A percentile compares a stretch with the other conserved stretches of the same genome.
Conservation (phyloP, 169 alveolate species). For the Babesia bovis region DNA sequence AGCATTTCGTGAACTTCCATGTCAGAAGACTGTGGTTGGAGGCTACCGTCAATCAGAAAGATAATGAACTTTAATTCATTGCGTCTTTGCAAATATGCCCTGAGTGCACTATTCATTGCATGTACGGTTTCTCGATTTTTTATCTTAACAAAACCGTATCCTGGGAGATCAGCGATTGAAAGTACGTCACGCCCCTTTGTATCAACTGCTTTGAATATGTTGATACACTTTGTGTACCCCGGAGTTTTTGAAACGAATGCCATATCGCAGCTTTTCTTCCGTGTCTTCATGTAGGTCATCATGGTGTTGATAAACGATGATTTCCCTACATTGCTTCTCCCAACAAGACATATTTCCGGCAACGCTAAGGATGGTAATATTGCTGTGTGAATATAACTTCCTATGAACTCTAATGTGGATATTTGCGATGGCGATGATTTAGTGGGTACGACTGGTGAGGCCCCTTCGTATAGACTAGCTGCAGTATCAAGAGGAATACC, state of each 20-base stretch:
- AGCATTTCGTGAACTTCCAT: slow-evolving; percentile 29
- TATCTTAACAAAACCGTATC: slow-evolving; percentile 57
- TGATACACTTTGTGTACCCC: slow-evolving; percentile 66
- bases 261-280: slow-evolving; percentile 44
- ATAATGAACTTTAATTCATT: slow-evolving; percentile 59
- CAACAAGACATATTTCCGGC: slow-evolving; percentile 66
- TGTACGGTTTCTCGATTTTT: slow-evolving; percentile 55
- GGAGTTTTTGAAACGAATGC: slow-evolving; percentile 69
- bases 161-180: slow-evolving; percentile 63
- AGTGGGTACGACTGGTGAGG: slow-evolving; percentile 33
- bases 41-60: slow-evolving; percentile 61
- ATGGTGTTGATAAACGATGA: slow-evolving; percentile 66
- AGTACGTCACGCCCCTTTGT: slow-evolving; percentile 53
- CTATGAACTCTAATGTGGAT: slow-evolving; percentile 54
- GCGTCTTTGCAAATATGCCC: slow-evolving; percentile 64
- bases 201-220: slow-evolving; percentile 65
- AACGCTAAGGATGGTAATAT: slow-evolving; percentile 38
- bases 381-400: slow-evolving; percentile 67
- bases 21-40: slow-evolving; percentile 42
- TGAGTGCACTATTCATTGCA: slow-evolving; percentile 58
- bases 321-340: slow-evolving; percentile 68
- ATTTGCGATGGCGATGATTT: slow-evolving; percentile 13
- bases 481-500: slow-evolving; percentile 62
- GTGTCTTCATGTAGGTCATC: slow-evolving; percentile 55
- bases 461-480: slow-evolving; percentile 52